A percentile compares a stretch with the other conserved stretches of the same genome.
Evolutionary conservation across 2,329 filamentous ascomycete genomes (phyloP).

Genomic region (Biscogniauxia marginata): DNA sequence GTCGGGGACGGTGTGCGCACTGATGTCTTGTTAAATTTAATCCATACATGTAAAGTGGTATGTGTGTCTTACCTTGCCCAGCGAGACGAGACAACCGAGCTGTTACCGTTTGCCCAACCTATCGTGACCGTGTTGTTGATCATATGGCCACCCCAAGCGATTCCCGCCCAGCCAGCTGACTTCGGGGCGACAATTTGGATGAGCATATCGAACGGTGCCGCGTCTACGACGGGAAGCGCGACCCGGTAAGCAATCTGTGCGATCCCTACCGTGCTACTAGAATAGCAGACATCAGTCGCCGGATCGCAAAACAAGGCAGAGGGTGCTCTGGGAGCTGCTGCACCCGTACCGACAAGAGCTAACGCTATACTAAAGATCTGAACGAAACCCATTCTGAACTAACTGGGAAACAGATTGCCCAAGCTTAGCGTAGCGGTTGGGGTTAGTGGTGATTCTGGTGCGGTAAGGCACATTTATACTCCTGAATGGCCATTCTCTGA

Average conservation of each 20-base stretch:
- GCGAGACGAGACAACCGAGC: slow-evolving; percentile 18
- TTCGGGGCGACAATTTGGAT: slow-evolving; percentile 29
- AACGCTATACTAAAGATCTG: slow-evolving; percentile 4
- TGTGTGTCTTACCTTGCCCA: slow-evolving; percentile 25
- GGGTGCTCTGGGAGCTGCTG: slow-evolving; percentile 10
- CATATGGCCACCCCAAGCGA: slow-evolving; percentile 31
- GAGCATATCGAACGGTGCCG: slow-evolving; percentile 28
- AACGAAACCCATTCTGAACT: slow-evolving; percentile 12
- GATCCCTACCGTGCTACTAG: slow-evolving; percentile 19
- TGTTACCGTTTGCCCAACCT: slow-evolving; percentile 26
- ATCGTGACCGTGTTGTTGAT: slow-evolving; percentile 26
- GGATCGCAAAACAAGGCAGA: slow-evolving; percentile 17
- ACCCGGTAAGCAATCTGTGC: slow-evolving; percentile 18
- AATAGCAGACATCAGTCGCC: slow-evolving; percentile 16
- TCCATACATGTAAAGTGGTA: background rate
- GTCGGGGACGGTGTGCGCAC: slow-evolving; percentile 33
- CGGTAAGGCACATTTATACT: background rate
- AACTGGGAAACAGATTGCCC: background rate
- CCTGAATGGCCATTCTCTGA: background rate
- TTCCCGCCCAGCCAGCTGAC: slow-evolving; percentile 25
- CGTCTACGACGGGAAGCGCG: slow-evolving; percentile 23
- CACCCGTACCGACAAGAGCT: slow-evolving; percentile 6
- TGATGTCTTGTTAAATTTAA: slow-evolving; percentile 3
- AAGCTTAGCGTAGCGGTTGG: background rate
- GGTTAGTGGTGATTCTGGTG: background rate